phyloP scores from a whole-genome alignment of 805 yeast species.

The Metschnikowia baotianmanensis region DNA sequence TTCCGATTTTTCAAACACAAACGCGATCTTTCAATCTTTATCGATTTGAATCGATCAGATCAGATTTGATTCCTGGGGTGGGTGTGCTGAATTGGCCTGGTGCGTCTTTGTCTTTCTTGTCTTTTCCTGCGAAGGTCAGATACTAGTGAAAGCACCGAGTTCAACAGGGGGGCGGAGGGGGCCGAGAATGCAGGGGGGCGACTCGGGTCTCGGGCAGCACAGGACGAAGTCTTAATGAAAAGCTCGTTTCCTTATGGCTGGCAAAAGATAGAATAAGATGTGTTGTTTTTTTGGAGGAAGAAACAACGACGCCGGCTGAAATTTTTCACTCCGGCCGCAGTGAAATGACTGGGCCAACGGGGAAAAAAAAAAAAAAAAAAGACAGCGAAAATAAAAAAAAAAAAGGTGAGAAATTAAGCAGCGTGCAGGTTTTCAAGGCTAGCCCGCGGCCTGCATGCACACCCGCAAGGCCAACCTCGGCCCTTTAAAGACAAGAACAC shows the following conservation, averaged over 20 bases:
- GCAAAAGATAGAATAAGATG: constrained; percentile 4
- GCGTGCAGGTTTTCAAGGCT: too few relatives aligned
- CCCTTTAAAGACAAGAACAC: too few relatives aligned
- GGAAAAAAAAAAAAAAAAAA: neutral
- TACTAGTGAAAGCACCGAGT: constrained; percentile 13
- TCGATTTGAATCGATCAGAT: too few relatives aligned
- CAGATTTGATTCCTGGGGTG: too few relatives aligned
- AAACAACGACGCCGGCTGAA: constrained; percentile 3
- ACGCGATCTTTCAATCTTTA: too few relatives aligned
- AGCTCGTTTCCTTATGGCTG: constrained; percentile 29
- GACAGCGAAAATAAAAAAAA: too few relatives aligned
- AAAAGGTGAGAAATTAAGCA: neutral
- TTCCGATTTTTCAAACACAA: too few relatives aligned
- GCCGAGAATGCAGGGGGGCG: constrained; percentile 9
- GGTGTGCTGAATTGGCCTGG: too few relatives aligned
- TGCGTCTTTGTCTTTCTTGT: neutral
- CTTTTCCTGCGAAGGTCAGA: neutral
- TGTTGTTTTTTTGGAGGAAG: constrained; percentile 2
- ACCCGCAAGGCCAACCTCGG: too few relatives aligned
- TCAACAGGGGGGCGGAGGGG: constrained; percentile 4
- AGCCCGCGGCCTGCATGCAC: too few relatives aligned
- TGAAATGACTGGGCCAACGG: neutral
- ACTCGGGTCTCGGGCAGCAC: constrained; percentile 12
- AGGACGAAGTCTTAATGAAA: constrained; percentile 40
- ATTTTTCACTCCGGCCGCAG: constrained; percentile 6